Base-by-base conservation (phyloP, 2,329 filamentous ascomycete genomes). In the Coniochaeta ligniaria region DNA sequence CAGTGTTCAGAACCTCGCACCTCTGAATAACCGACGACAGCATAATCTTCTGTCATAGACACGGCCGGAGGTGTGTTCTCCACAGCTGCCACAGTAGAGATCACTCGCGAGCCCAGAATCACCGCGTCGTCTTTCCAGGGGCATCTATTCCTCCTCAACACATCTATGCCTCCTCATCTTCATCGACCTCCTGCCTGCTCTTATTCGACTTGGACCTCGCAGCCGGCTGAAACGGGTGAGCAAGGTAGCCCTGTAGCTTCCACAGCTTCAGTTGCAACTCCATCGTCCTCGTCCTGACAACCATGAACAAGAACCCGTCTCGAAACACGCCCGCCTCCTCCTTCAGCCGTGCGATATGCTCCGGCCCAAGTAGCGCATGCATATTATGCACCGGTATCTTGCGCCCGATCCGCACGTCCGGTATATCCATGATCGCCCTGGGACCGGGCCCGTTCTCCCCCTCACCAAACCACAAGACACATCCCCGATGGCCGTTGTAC, bases 201-300 rank as follows among this genome's bases (percentile, higher is more conserved):
- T 28, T 16, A 7, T 31, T 31, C 47, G 47, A 31, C 26, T 24
- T 11, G n/a, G 43, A 12, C 24, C 24, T 17, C 22, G 6, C 3
- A 17, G 20, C 20, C 31, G 16, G 14, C 31, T 9, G 7, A 31
- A 36, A 35, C 8, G 28, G 31, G n/a, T 57, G 54, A 16, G 56
- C 56, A 12, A 84, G 55, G 65, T 83, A 87, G 1, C 83, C 83
- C 62, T 87, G 81, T 9, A 88, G 68, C 63, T 79, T 81, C 84
- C 84, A 87, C 8, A 87, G 73, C 59, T 78, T 73, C 60, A 78
- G 60, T 69, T 84, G 81, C 54, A 84, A 57, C 16, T 74, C 69
- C 24, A 75, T 68, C 8, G 78, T 80, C 41, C 74, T 71, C 63
- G 66, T 72, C 65, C 72, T 74, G 62, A 71, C 74, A 59, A 84